Evolutionary conservation across 2,329 filamentous ascomycete genomes (phyloP).

Genomic region (Arthrobotrys iridis): DNA sequence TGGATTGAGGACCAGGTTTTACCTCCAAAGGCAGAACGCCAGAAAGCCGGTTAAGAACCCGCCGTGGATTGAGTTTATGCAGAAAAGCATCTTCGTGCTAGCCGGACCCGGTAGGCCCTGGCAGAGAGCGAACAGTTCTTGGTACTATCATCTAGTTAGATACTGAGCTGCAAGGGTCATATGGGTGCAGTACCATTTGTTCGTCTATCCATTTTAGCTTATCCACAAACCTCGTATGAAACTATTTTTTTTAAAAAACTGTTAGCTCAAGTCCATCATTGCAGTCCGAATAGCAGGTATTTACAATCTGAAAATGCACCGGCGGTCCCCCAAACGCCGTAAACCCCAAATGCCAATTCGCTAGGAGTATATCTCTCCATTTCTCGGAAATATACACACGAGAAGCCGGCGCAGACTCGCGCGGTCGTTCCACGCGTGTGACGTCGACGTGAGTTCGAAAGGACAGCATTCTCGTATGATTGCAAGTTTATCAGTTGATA

Average conservation of each 20-base stretch:
- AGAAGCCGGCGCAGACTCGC: too few relatives aligned
- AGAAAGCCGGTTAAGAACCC: conserved; percentile 70
- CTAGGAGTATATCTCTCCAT: conserved; percentile 48
- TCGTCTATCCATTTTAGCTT: conserved; percentile 74
- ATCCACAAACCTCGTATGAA: conserved; percentile 64
- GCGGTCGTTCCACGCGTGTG: neutral
- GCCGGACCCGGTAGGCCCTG: conserved; percentile 75
- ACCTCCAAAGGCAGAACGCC: conserved; percentile 74
- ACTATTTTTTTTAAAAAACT: too few relatives aligned
- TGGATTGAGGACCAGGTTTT: conserved; percentile 19
- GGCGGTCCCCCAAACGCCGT: conserved; percentile 75
- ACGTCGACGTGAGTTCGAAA: conserved; percentile 1
- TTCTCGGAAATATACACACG: conserved; percentile 4
- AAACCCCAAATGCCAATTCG: conserved; percentile 71
- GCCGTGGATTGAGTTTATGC: conserved; percentile 72
- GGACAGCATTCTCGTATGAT: conserved; percentile 20
- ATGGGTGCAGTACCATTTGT: conserved; percentile 66
- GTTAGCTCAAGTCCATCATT: too few relatives aligned
- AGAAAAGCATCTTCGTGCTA: conserved; percentile 77
- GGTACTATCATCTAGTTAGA: conserved; percentile 66
- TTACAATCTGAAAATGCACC: conserved; percentile 75
- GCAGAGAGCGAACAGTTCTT: conserved; percentile 76
- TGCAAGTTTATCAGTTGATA: neutral
- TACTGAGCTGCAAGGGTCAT: neutral
- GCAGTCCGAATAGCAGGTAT: neutral